Base-by-base conservation (phyloP, 139 green algal genomes). In the Chlamydomonas asymmetrica region DNA sequence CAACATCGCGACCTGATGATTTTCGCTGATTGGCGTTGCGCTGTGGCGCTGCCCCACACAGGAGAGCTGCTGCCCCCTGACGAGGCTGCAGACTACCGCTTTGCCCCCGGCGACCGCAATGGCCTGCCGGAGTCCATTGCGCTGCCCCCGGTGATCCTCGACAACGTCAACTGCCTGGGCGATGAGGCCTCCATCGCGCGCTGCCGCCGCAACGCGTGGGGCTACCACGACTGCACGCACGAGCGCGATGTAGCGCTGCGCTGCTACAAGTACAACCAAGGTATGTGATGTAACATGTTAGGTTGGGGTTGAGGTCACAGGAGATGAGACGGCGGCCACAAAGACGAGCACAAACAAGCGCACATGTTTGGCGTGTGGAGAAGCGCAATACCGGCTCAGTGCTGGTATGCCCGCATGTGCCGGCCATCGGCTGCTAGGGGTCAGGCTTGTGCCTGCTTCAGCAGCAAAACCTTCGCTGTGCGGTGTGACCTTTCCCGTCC, bases 171-270 rank as follows among this genome's bases (percentile, higher is more conserved):
- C 45, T 79, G 73, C 62, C 32, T 43, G 23, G 73, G 73, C 23
- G 61, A 79, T 31, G 73, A 79, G 62, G 6, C 7, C 22, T 13
- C 2, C 6, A 34, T 79, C n/a, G 60, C 45, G 27, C 43, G 25
- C 31, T 79, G 73, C 62, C n/a, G 32, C 27, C 73, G 73, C 43
- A 79, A 79, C 18, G 73, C 73, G 20, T 79, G 73, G 73, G 73
- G 73, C 34, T 67, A 73, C 61, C 61, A 79, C 35, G 73, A 79
- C 57, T 79, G 73, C 48, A 66, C 8, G 3, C 73, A 79, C 48
- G 16, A 39, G 4, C 41, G 52, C 37, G 73, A 79, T 48, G 62
- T 79, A 7, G 29, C 31, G n/a, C 61, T 79, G 32, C 49, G 54
- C 35, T 79, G 73, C 62, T 52, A 0, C 45, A 34, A 23, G 27